Evolutionary conservation across 208 protist genomes (phyloP).

Genomic region (Zelonia costaricensis): DNA sequence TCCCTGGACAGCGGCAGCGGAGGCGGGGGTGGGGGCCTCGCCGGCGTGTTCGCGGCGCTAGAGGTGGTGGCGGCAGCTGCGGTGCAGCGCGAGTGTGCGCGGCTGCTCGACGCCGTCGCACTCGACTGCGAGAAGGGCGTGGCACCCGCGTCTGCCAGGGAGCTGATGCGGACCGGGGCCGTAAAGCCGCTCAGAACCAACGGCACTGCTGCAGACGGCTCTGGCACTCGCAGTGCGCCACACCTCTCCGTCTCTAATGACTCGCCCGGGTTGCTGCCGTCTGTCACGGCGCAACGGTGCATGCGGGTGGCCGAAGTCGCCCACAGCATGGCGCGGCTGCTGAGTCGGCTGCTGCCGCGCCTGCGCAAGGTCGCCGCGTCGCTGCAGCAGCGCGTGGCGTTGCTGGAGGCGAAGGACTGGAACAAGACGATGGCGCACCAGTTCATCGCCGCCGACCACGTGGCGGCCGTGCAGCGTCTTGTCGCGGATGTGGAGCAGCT

Average conservation of each 20-base stretch:
- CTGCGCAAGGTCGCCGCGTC: neutral
- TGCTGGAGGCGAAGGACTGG: slow-evolving; percentile 19
- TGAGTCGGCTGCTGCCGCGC: neutral
- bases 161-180: no score
- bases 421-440: slow-evolving; percentile 19
- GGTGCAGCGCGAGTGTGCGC: slow-evolving; percentile 8
- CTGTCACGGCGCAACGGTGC: slow-evolving; percentile 1
- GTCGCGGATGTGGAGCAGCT: slow-evolving; percentile 1
- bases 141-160: no score
- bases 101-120: neutral
- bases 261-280: neutral
- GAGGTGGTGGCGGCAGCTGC: neutral
- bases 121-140: no score
- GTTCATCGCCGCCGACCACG: slow-evolving; percentile 14
- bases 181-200: no score
- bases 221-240: no score
- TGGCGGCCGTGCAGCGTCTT: slow-evolving; percentile 1
- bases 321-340: neutral
- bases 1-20: no score
- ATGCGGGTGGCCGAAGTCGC: slow-evolving; percentile 11
- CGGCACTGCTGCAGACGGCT: no score
- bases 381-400: neutral
- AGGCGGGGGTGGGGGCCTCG: neutral
- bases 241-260: neutral
- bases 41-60: neutral